Evolutionary conservation across 2,329 filamentous ascomycete genomes (phyloP), one percentile per base, ranked within the genome.

Genomic region (Lithohypha guttulata): DNA sequence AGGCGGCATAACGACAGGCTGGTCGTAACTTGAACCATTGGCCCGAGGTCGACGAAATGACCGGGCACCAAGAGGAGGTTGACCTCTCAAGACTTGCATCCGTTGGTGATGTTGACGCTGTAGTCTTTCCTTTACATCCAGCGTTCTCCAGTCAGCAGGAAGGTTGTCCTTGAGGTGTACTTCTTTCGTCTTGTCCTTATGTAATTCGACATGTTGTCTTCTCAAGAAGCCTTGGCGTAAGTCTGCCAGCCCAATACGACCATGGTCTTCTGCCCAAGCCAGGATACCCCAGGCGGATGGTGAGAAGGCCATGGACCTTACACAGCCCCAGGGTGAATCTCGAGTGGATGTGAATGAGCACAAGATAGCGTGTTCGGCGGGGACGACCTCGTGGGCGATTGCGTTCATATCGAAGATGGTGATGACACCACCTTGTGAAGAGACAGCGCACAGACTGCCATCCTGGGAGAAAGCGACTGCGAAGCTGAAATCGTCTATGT

Each of bases 251-350:
- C 65, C 66, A 30, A 62, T 62, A 45, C 62, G 57, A 11, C 65
- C 66, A 46, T 83, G 79, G 52, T 94, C 84, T 59, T 98, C 91
- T 6, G 86, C 84, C 87, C 91, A 96, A 5, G 93, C 82, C 27
- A 98, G 66, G 13, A 98, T 73, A 55, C 95, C 89, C 68, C 81
- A 89, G 0, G 87, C 84, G 1, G 83, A 82, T 1, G 89, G 87
- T 3, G 84, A 86, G 56, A 98, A 98, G 1, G 81, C 73, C 82
- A 96, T 93, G 45, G 86, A 84, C 45, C 91, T 75, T 38, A 96
- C 78, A 21, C 89, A 86, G 29, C 89, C 89, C 15, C 75, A 71
- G n/a, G 68, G 70, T 43, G 74, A 71, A 0, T 84, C 75, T 44
- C 84, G 70, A 1, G 86, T 87, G 11, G 86, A 87, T 42, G 74